Evolutionary conservation across 169 alveolate genomes (phyloP), one percentile per base, ranked within the genome.

Genomic region (Plasmodium berghei): DNA sequence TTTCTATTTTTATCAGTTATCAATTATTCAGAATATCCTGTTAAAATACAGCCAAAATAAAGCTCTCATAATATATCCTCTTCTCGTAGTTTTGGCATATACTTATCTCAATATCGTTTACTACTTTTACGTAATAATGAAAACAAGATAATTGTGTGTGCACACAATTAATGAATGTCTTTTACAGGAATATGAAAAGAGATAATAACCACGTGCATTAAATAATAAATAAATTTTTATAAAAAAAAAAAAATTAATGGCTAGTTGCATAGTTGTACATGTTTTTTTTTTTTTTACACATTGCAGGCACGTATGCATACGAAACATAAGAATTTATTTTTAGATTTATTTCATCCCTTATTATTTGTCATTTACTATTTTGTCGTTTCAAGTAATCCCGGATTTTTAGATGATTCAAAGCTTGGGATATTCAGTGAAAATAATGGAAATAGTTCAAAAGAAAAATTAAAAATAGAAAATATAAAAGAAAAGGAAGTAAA

Each of bases 331-430:
- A 54, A 22, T 10, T 9, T 40, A n/a, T n/a, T 66, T 2, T 18
- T 54, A 59, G 90, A 80, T 20, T 14, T 45, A 28, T 58, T 59
- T 59, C 74, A 80, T 71, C 90, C 80, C 14, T 10, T 66, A 14
- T 49, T 80, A 49, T 66, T 80, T 70, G 22, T 80, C 1, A 42
- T 55, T 28, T 80, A 80, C 49, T 80, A 66, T 71, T 49, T 66
- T 56, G 90, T 64, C 54, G 56, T 80, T 52, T 66, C 90, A 16
- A 80, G 83, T 14, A 59, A 80, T 24, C 90, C 90, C 5, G 90
- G 90, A 8, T 80, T 52, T 61, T 66, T 80, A 28, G 70, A 80
- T 9, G 42, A 45, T 26, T 9, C 58, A 14, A 22, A 63, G 59
- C 58, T 1, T 18, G n/a, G 20, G 14, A 22, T 24, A 24, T 2